phyloP scores from a whole-genome alignment of 1,139 yeast species.

The Lodderomyces orthopsilosis region DNA sequence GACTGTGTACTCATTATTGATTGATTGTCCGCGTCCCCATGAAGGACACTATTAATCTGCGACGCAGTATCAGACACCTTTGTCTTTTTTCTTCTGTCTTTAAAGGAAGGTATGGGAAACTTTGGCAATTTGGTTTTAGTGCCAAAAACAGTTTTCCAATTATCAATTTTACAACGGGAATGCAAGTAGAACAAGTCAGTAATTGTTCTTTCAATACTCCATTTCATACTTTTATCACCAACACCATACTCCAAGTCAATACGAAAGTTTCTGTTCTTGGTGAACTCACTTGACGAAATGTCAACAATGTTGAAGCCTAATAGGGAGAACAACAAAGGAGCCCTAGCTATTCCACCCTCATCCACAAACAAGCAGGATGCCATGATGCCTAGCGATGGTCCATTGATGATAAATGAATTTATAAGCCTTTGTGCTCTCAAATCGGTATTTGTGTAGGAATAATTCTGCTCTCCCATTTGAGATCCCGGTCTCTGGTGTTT shows the following conservation, averaged over 20 bases:
- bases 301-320: conserved; percentile 65
- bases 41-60: conserved; percentile 1
- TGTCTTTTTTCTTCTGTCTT: conserved; percentile 13
- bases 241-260: conserved; percentile 87
- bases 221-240: conserved; percentile 71
- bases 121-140: conserved; percentile 28
- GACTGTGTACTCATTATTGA: conserved; percentile 8
- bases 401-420: conserved; percentile 64
- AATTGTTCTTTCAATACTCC: conserved; percentile 76
- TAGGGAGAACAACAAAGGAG: conserved; percentile 76
- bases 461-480: background rate
- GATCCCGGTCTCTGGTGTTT: background rate
- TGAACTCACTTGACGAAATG: conserved; percentile 37
- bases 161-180: conserved; percentile 56
- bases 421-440: conserved; percentile 39
- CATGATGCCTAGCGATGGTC: conserved; percentile 74
- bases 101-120: conserved; percentile 31
- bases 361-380: conserved; percentile 77
- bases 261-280: conserved; percentile 55
- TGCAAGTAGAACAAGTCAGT: conserved; percentile 72
- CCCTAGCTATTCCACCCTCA: conserved; percentile 73
- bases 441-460: background rate
- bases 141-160: conserved; percentile 35
- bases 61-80: conserved; percentile 6
- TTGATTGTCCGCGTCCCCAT: conserved; percentile 6